Evolutionary conservation across 345 rosid genomes (phyloP), one percentile per base, ranked within the genome.

Genomic region (Balakata baccata): DNA sequence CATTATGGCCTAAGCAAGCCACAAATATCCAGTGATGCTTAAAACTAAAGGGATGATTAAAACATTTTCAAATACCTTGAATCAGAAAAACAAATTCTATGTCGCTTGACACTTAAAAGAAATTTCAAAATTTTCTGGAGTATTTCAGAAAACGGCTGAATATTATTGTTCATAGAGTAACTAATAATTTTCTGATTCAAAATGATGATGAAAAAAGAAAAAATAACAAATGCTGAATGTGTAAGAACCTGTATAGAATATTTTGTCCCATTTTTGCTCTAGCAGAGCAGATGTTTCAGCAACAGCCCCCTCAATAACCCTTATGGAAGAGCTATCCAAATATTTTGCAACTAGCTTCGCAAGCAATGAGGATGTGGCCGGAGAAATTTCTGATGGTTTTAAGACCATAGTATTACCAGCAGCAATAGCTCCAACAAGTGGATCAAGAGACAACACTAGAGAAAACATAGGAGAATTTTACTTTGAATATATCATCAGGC

Each of bases 251-350:
- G 99, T 96, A 77, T 93, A 96, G 71, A 89, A 81, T 79, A 96
- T 96, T 79, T 96, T 96, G 83, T 96, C 96, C 99, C 98, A 96
- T 76, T 89, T 96, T 59, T 96, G 99, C 66, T 93, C 98, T 56
- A 96, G 85, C 23, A 96, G 82, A 6, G 89, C 87, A 72, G 90
- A 69, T 69, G 94, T 90, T 85, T 91, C 98, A 57, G 82, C 59
- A 70, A 87, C 92, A 71, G 91, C 84, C 41, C 98, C 98, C 85
- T 91, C 97, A 10, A 96, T 88, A 74, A 96, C 96, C 80, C 80
- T 88, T 59, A 96, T 84, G 41, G 84, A 80, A 61, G 91, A 90
- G 72, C 53, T 17, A 78, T 96, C 99, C 80, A 96, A 72, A 77
- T 93, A 91, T 76, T 87, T 74, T 46, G 81, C 83, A 10, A 91